Conservation (phyloP, 2,329 filamentous ascomycete species). For the Xenosphaeropsis pyriputrescens region DNA sequence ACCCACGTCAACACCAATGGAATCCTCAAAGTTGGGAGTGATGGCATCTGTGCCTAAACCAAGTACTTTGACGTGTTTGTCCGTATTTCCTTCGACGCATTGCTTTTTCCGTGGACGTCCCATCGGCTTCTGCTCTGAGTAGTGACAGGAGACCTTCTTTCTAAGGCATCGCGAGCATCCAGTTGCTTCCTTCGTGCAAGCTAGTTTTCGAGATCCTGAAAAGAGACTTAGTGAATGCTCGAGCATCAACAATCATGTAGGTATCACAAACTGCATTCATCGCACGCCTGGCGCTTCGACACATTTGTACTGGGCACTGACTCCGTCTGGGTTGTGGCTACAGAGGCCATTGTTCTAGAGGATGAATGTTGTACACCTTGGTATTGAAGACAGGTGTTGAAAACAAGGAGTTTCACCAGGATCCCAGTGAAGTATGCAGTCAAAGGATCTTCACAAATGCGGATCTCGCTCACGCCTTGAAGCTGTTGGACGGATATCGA, state of each 20-base stretch:
- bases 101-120: constrained; percentile 46
- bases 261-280: constrained; percentile 45
- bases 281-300: constrained; percentile 45
- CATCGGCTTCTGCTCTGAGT: constrained; percentile 53
- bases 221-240: constrained; percentile 4
- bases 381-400: too few relatives aligned
- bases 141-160: constrained; percentile 42
- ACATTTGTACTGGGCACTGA: constrained; percentile 1
- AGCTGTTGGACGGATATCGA: too few relatives aligned
- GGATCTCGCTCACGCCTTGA: too few relatives aligned
- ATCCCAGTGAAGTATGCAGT: too few relatives aligned
- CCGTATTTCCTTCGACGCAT: constrained; percentile 9
- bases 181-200: constrained; percentile 45
- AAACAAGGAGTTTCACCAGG: too few relatives aligned
- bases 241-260: constrained; percentile 1
- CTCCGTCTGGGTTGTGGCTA: constrained; percentile 1
- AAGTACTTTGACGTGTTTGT: neutral
- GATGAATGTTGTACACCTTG: too few relatives aligned
- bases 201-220: constrained; percentile 45
- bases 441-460: too few relatives aligned
- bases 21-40: too few relatives aligned
- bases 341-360: constrained; percentile 4
- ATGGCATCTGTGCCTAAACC: neutral
- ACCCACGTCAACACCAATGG: too few relatives aligned
- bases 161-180: constrained; percentile 43